phyloP scores from a whole-genome alignment of 2,329 filamentous ascomycete genomes.

The Neonectria neomacrospora region DNA sequence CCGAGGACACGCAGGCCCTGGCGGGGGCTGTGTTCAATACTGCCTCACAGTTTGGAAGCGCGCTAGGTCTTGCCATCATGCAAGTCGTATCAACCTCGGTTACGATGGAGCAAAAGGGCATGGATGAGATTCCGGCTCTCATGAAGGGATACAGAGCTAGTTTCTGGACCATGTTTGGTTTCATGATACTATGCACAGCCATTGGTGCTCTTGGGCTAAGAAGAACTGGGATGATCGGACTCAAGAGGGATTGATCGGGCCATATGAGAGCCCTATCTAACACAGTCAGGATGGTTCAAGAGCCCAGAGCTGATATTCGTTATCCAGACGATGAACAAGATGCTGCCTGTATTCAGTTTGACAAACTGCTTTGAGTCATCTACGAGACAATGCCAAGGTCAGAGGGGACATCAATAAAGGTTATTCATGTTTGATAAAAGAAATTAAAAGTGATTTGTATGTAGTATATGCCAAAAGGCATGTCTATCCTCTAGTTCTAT shows the following conservation, averaged over 20 bases:
- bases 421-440: background rate
- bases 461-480: background rate
- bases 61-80: slow-evolving; percentile 59
- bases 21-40: slow-evolving; percentile 73
- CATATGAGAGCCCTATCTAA: background rate
- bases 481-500: background rate
- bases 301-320: background rate
- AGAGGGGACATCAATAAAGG: background rate
- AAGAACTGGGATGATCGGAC: slow-evolving; percentile 57
- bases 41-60: slow-evolving; percentile 64
- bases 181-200: slow-evolving; percentile 54
- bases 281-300: background rate
- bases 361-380: too few relatives aligned
- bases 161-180: slow-evolving; percentile 62
- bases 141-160: slow-evolving; percentile 61
- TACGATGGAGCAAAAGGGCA: slow-evolving; percentile 47
- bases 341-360: background rate
- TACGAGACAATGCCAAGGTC: background rate
- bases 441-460: slow-evolving; percentile 1
- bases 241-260: slow-evolving; percentile 54
- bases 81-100: slow-evolving; percentile 57
- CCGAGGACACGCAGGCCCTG: slow-evolving; percentile 66
- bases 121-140: slow-evolving; percentile 47
- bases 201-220: slow-evolving; percentile 55
- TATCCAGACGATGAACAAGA: too few relatives aligned